Conservation (phyloP, 305 asterid genomes). For the Fraxinus albicans region DNA sequence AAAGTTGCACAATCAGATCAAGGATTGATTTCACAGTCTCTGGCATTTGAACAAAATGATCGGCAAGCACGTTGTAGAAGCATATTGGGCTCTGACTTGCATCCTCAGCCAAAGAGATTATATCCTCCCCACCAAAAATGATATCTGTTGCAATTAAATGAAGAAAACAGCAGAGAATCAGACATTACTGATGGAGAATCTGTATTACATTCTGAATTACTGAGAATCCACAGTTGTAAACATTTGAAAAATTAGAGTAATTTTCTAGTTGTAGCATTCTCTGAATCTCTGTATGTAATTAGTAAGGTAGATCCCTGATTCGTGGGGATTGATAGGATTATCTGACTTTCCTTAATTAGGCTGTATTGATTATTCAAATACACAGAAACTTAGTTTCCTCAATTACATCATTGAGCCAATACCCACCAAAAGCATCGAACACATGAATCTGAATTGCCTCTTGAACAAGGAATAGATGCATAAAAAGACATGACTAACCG, state of each 20-base stretch:
- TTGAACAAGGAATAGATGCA: background rate
- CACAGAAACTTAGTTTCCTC: background rate
- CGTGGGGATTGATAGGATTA: background rate
- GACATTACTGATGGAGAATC: background rate
- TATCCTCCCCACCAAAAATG: slow-evolving; percentile 60
- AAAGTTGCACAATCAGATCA: slow-evolving; percentile 79
- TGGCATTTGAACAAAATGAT: slow-evolving; percentile 62
- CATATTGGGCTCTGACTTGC: slow-evolving; percentile 58
- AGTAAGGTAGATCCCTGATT: background rate
- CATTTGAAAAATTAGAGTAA: background rate
- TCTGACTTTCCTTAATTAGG: background rate
- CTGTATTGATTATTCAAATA: background rate
- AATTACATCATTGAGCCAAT: slow-evolving; percentile 20
- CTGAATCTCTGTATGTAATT: background rate
- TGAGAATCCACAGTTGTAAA: background rate
- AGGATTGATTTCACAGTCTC: slow-evolving; percentile 67
- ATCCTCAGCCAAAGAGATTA: slow-evolving; percentile 43
- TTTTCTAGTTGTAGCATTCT: background rate
- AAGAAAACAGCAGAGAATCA: slow-evolving; percentile 16
- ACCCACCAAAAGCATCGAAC: slow-evolving; percentile 3
- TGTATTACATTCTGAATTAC: background rate
- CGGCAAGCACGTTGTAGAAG: slow-evolving; percentile 75
- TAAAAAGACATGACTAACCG: background rate
- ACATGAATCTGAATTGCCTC: background rate
- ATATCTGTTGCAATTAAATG: slow-evolving; percentile 45